Evolutionary conservation across 345 rosid genomes (phyloP).

Genomic region (Eucalyptus sp.): DNA sequence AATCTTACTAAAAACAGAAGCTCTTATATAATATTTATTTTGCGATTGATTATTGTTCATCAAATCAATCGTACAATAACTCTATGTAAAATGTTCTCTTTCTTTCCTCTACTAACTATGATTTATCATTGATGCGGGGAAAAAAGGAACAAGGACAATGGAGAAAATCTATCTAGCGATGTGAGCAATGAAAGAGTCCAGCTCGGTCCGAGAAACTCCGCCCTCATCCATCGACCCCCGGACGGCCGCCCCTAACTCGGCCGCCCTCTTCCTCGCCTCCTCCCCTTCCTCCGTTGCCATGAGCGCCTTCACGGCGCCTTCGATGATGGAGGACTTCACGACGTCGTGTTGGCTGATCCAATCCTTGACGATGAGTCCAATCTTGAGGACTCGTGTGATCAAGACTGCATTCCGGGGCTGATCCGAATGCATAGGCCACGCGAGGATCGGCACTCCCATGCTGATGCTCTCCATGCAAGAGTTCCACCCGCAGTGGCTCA

Average conservation of each 20-base stretch:
- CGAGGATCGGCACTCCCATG: slow-evolving; percentile 51
- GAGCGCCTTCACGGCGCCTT: slow-evolving; percentile 16
- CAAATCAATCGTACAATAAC: neutral
- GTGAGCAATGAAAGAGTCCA: slow-evolving; percentile 37
- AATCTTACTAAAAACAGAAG: neutral
- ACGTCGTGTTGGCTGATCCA: slow-evolving; percentile 12
- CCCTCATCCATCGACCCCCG: slow-evolving; percentile 15
- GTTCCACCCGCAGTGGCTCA: slow-evolving; percentile 69
- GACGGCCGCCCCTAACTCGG: slow-evolving; percentile 7
- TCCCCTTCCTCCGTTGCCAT: slow-evolving; percentile 45
- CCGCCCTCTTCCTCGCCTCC: slow-evolving; percentile 32
- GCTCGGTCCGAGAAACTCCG: slow-evolving; percentile 29
- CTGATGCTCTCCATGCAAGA: slow-evolving; percentile 64
- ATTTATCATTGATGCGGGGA: neutral
- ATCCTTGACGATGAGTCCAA: slow-evolving; percentile 20
- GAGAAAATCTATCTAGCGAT: slow-evolving; percentile 17
- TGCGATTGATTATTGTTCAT: neutral
- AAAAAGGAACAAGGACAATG: neutral
- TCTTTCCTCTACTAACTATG: neutral
- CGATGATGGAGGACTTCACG: slow-evolving; percentile 9
- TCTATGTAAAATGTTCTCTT: neutral
- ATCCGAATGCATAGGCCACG: slow-evolving; percentile 67
- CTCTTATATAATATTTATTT: neutral
- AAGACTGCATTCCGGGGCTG: slow-evolving; percentile 41
- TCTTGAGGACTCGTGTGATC: slow-evolving; percentile 22